Evolutionary conservation across 371 early-diverging fungal genomes (phyloP), one percentile per base, ranked within the genome.

Genomic region (Neoconidiobolus thromboides): DNA sequence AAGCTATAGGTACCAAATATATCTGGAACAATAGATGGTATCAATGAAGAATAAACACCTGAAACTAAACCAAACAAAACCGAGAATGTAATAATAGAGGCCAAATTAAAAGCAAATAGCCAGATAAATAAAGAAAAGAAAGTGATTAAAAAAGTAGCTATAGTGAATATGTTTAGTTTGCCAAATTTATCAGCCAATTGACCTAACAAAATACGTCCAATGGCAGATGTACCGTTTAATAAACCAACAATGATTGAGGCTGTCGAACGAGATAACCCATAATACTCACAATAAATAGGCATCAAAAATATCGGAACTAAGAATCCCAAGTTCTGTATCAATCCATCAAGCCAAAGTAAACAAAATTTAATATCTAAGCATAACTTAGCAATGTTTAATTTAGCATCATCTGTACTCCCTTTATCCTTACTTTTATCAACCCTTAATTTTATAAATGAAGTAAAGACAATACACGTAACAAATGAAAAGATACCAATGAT

Each of bases 141-240:
- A 5, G 75, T 72, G 1, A 74, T 71, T 1, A 75, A 49, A 41
- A 70, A 60, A 0, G 76, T 65, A 51, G 77, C 77, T 2, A 75
- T 50, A 4, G 66, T 61, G 15, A 77, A 64, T 0, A 74, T 67
- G 57, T 78, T 78, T 64, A 85, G 67, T 42, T 76, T 73, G 0
- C 88, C 88, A 40, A 81, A 65, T 15, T 61, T 61, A 51, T 82
- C 82, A 15, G 79, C 79, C 46, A 74, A 63, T 39, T 71, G 65
- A 3, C 87, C 88, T 15, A 79, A 69, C 3, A 74, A 61, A 41
- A 87, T 65, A 55, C 88, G 80, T 1, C 84, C 83, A 2, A 82
- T 60, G 0, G 82, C 83, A 0, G 79, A 76, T 3, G 69, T 69
- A 26, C 71, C 78, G 48, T 74, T 79, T 62, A 75, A 69, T 43